Evolutionary conservation across 768 basidiomycete species (phyloP).

Genomic region (Dendrothele bispora): DNA sequence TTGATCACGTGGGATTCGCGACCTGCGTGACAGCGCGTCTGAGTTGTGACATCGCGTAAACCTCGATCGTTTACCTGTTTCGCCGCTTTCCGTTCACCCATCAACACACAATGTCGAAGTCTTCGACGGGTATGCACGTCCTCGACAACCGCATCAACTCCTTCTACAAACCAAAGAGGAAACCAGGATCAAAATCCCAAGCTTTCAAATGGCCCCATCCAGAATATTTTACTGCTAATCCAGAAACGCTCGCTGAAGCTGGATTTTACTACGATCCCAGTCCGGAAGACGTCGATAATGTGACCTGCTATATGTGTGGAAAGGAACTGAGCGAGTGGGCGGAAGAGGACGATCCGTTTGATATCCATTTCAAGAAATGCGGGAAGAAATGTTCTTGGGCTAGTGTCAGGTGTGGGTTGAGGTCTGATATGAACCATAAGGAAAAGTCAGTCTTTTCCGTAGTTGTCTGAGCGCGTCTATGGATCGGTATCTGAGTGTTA

Average conservation of each 20-base stretch:
- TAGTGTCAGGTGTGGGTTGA: slow-evolving; percentile 68
- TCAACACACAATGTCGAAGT: not conserved
- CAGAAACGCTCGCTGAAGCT: slow-evolving; percentile 77
- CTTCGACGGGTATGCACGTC: slow-evolving; percentile 45
- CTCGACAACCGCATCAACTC: slow-evolving; percentile 64
- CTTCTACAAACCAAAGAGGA: slow-evolving; percentile 61
- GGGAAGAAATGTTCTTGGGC: slow-evolving; percentile 76
- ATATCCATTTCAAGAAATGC: slow-evolving; percentile 78
- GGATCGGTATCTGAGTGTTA: not conserved
- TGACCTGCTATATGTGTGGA: slow-evolving; percentile 81
- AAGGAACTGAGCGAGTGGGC: slow-evolving; percentile 88
- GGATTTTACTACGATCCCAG: slow-evolving; percentile 86
- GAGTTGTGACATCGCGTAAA: too few relatives aligned
- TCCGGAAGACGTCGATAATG: slow-evolving; percentile 68
- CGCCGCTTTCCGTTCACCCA: too few relatives aligned
- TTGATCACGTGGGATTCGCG: not conserved
- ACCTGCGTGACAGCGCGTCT: not conserved
- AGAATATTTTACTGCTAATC: slow-evolving; percentile 60
- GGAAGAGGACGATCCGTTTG: slow-evolving; percentile 79
- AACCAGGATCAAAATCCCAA: slow-evolving; percentile 54
- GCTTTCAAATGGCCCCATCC: slow-evolving; percentile 82
- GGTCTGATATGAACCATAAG: slow-evolving; percentile 52
- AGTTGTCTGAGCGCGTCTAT: not conserved
- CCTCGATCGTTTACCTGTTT: too few relatives aligned
- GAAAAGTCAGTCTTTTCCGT: slow-evolving; percentile 46